These are phyloP conservation scores for Ustilago bromivora DNA, from an alignment of 1,284 basidiomycete species.

Conservation along the genomic window DNA sequence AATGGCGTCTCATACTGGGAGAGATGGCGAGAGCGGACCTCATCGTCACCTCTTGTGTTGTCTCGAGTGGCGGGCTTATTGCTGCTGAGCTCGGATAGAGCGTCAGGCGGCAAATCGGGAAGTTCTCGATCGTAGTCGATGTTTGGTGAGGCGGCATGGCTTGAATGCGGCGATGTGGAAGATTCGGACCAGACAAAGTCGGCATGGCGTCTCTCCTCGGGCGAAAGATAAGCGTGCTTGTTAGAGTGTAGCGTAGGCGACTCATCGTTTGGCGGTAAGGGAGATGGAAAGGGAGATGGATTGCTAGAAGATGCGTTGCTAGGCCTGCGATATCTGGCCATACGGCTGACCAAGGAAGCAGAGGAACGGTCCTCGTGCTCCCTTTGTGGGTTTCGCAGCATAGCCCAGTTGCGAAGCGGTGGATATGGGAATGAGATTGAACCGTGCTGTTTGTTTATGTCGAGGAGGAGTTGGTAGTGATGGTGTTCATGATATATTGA, in stretches of 20 bases:
- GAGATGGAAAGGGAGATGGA: slow-evolving; percentile 9
- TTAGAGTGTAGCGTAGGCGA: slow-evolving; percentile 3
- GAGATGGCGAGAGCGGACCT: slow-evolving; percentile 38
- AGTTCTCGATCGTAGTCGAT: slow-evolving; percentile 44
- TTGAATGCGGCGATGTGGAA: slow-evolving; percentile 25
- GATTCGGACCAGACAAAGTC: slow-evolving; percentile 26
- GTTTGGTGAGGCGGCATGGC: slow-evolving; percentile 26
- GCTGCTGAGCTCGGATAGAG: slow-evolving; percentile 20
- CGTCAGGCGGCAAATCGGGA: slow-evolving; percentile 39
- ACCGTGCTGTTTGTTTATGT: neutral
- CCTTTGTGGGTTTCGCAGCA: slow-evolving; percentile 18
- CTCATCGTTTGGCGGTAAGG: slow-evolving; percentile 18
- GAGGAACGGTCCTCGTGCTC: slow-evolving; percentile 20
- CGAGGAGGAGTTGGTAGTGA: neutral
- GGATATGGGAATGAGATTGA: neutral
- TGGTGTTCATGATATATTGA: neutral
- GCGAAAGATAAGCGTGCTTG: slow-evolving; percentile 29
- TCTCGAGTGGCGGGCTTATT: slow-evolving; percentile 17
- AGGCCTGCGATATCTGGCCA: slow-evolving; percentile 29
- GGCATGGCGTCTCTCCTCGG: slow-evolving; percentile 31
- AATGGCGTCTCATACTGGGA: slow-evolving; percentile 23
- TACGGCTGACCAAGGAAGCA: slow-evolving; percentile 17
- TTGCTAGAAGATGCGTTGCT: neutral
- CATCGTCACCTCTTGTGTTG: slow-evolving; percentile 25
- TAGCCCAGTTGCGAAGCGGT: slow-evolving; percentile 9